phyloP scores from a whole-genome alignment of 805 yeast genomes.

The Teunomyces barrocoloradensis region DNA sequence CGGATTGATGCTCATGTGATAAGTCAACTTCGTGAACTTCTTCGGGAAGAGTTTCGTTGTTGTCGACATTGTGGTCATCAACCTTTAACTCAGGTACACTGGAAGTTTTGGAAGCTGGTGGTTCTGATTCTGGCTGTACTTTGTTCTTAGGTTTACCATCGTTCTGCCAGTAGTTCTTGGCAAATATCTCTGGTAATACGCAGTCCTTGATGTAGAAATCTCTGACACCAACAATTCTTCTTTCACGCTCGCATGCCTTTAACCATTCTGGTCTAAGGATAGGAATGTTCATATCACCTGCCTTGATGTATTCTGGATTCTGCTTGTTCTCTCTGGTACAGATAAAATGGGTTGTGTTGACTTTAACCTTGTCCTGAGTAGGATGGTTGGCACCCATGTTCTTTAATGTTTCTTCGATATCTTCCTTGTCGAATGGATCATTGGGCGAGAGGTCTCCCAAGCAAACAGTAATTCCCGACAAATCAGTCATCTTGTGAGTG shows the following conservation, averaged over 20 bases:
- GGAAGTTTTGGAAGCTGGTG: not conserved
- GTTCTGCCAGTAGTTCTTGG: slow-evolving; percentile 39
- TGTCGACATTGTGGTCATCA: not conserved
- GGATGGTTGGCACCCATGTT: slow-evolving; percentile 80
- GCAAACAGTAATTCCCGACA: slow-evolving; percentile 89
- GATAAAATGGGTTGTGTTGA: slow-evolving; percentile 95
- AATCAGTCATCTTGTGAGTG: slow-evolving; percentile 95
- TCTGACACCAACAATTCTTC: slow-evolving; percentile 89
- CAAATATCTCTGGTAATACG: slow-evolving; percentile 42
- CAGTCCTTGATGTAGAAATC: slow-evolving; percentile 70
- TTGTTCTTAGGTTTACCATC: not conserved
- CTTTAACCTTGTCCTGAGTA: slow-evolving; percentile 65
- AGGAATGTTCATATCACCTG: slow-evolving; percentile 84
- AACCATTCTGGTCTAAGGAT: slow-evolving; percentile 96
- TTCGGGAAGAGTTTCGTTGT: not conserved
- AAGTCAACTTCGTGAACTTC: not conserved
- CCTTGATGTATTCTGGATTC: slow-evolving; percentile 70
- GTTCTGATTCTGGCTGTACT: not conserved
- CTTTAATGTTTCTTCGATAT: slow-evolving; percentile 58
- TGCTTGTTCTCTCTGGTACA: slow-evolving; percentile 61
- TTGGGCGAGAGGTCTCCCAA: slow-evolving; percentile 71
- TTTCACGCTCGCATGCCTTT: slow-evolving; percentile 85
- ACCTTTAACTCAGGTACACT: slow-evolving; percentile 1
- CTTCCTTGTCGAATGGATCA: slow-evolving; percentile 44
- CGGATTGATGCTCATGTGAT: not conserved